Conservation (phyloP, 371 early-diverging fungal genomes). For the Rhizopus stolonifer region DNA sequence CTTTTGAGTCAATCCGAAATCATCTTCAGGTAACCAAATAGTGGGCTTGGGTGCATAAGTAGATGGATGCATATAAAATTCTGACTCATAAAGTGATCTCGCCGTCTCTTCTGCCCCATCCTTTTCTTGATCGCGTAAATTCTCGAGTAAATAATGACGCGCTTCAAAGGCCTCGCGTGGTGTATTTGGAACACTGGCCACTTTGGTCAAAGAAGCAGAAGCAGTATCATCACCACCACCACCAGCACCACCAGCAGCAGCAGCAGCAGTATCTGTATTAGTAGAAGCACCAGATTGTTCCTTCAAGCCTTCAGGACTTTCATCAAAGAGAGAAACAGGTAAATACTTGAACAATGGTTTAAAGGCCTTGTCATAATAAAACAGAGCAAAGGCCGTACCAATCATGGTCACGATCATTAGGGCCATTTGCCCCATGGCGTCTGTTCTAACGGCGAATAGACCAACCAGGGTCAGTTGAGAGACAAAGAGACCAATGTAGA, state of each 20-base stretch:
- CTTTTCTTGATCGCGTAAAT: constrained; percentile 1
- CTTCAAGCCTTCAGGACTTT: neutral
- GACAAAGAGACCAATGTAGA: constrained; percentile 68
- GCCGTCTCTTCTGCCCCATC: constrained; percentile 15
- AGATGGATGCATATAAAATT: constrained; percentile 35
- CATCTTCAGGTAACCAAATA: constrained; percentile 39
- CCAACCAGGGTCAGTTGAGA: constrained; percentile 71
- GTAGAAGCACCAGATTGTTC: neutral
- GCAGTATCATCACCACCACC: no score
- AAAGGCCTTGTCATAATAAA: constrained; percentile 62
- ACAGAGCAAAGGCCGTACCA: constrained; percentile 47
- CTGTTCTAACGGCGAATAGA: constrained; percentile 59
- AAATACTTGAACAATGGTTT: constrained; percentile 66
- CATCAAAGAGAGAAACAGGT: constrained; percentile 41
- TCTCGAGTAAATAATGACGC: constrained; percentile 7
- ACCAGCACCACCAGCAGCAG: neutral
- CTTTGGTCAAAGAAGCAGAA: no score
- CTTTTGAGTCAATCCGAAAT: constrained; percentile 26
- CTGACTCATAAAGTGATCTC: constrained; percentile 15
- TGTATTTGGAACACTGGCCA: no score
- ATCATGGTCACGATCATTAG: constrained; percentile 56
- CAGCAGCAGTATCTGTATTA: constrained; percentile 3
- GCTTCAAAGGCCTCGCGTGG: constrained; percentile 16
- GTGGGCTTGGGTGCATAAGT: constrained; percentile 15
- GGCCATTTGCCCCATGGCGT: constrained; percentile 47